Conservation (phyloP, 1,284 basidiomycete genomes). For the Violaceomyces palustris region DNA sequence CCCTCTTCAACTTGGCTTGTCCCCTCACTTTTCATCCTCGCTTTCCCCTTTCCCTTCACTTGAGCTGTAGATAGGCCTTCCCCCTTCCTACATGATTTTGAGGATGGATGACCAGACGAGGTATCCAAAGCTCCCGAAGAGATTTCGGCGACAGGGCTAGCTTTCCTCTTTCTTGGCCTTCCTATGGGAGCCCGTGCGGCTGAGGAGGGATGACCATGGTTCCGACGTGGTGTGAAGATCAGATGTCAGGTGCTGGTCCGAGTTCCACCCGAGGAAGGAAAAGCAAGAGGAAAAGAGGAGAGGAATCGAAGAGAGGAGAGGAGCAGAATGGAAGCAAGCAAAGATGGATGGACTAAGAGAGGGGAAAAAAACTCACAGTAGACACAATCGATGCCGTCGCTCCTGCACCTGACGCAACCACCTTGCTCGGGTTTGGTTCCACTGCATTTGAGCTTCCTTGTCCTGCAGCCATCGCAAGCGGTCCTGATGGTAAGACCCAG, state of each 20-base stretch:
- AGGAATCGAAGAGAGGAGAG: too few species aligned
- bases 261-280: too few species aligned
- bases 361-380: slow-evolving; percentile 8
- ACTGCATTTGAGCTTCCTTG: slow-evolving; percentile 44
- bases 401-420: slow-evolving; percentile 27
- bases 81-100: too few species aligned
- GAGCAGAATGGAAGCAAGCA: too few species aligned
- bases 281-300: too few species aligned
- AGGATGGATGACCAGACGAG: too few species aligned
- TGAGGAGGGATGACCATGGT: background rate
- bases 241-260: background rate
- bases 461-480: slow-evolving; percentile 38
- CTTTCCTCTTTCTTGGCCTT: slow-evolving; percentile 37
- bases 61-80: too few species aligned
- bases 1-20: too few species aligned
- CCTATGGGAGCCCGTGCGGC: slow-evolving; percentile 36
- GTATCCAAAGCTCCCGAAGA: too few species aligned
- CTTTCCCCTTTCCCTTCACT: slow-evolving; percentile 7
- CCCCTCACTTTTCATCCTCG: too few species aligned
- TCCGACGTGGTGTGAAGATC: background rate
- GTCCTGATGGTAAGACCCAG: slow-evolving; percentile 34
- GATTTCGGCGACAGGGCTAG: too few species aligned
- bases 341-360: background rate
- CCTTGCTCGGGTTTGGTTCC: slow-evolving; percentile 20
- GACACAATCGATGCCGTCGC: slow-evolving; percentile 22